phyloP scores from a whole-genome alignment of 306 rosid species.

The Coriaria nepalensis region DNA sequence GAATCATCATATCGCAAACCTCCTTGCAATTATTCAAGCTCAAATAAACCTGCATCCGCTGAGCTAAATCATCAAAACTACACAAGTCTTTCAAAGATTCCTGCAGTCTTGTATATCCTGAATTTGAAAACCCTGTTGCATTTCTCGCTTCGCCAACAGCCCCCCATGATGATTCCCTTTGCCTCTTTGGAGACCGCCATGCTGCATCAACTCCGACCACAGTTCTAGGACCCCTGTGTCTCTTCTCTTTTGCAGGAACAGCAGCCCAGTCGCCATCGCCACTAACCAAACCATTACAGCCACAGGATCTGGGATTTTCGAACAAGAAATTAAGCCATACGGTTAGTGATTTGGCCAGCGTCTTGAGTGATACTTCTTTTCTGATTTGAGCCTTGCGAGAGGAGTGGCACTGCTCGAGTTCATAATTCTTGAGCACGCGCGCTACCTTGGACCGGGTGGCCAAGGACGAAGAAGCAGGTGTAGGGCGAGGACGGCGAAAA shows the following conservation, averaged over 20 bases:
- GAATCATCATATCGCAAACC: conserved; percentile 50
- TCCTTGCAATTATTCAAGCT: conserved; percentile 48
- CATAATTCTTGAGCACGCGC: conserved; percentile 46
- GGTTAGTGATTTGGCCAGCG: conserved; percentile 64
- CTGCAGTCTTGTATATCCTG: conserved; percentile 25
- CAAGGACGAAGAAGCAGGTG: conserved; percentile 26
- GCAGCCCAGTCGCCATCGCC: conserved; percentile 15
- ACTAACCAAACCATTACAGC: conserved; percentile 32
- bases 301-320: conserved; percentile 58
- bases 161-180: conserved; percentile 33
- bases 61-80: conserved; percentile 74
- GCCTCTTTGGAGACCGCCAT: conserved; percentile 79
- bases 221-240: conserved; percentile 26
- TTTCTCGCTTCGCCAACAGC: conserved; percentile 14
- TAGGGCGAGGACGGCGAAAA: conserved; percentile 31
- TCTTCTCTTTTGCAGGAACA: conserved; percentile 40
- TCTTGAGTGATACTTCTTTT: conserved; percentile 55
- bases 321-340: conserved; percentile 90
- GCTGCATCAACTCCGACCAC: conserved; percentile 43
- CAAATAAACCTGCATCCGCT: conserved; percentile 57
- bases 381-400: conserved; percentile 42
- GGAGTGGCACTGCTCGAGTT: conserved; percentile 57
- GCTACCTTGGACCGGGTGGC: conserved; percentile 30
- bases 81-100: conserved; percentile 58
- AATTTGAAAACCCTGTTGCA: conserved; percentile 24